Base-by-base conservation (phyloP, 495 filamentous ascomycete species). In the Parmelia sp. region DNA sequence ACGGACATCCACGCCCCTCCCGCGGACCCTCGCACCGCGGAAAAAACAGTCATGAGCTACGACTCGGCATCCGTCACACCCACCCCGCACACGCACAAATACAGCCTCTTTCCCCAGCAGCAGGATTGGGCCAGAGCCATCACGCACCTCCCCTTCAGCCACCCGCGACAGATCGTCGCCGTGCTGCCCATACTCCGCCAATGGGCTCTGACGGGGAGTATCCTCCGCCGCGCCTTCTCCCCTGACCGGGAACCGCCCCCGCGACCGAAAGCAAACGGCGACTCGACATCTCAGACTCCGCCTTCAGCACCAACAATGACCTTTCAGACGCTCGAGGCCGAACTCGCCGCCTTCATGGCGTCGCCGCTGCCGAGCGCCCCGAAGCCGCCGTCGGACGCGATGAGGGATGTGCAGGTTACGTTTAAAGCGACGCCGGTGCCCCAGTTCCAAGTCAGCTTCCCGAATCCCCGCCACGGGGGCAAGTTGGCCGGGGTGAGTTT, bases 81-180 rank as follows among this genome's bases (percentile, higher is more conserved):
- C 33, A 71, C 65, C 4, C 74, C 73, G 31, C 83, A 80, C 39
- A 75, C 69, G 0, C 92, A 96, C 62, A 71, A 69, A 57, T 91
- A 91, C 72, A 85, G 81, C 0, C 83, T 97, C 49, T 86, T 84
- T 65, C 80, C 90, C 4, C 81, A 88, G 59, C 88, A 90, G 65
- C 79, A 84, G 4, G 85, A 89, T 21, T 87, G 83, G 58, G 89
- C 88, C 6, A 80, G 85, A 42, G 82, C 80, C 3, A 72, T 98
- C 31, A 82, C 82, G 44, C 82, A 89, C 27, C 75, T 97, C 12
- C 87, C 90, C 1, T 96, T 98, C 69, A 84, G 86, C 2, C 94
- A 97, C 71, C 94, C 94, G 3, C 83, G 87, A 58, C 91, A 97
- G 70, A 76, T 98, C 19, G 76, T 92, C 33, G 82, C 82, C 45